Base-by-base conservation (phyloP, 2,329 filamentous ascomycete genomes). In the Hypoxylon sp. region DNA sequence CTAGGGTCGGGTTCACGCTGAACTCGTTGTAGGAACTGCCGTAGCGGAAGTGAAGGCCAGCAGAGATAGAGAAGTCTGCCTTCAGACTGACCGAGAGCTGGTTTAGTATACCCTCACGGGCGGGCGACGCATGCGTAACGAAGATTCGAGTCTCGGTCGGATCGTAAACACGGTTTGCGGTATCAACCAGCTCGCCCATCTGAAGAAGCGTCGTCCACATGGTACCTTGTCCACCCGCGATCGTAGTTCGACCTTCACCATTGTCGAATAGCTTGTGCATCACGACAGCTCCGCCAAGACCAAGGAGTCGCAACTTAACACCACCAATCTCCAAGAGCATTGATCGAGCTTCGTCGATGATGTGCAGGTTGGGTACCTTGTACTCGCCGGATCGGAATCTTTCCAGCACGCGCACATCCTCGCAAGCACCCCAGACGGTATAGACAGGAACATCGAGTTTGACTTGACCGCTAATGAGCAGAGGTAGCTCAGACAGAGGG, bases 181-280 rank as follows among this genome's bases (percentile, higher is more conserved):
- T 99, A 71, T 99, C 94, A 44, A 99, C 91, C 38, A 99, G 80
- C 75, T 99, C 94, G 43, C 94, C 94, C 89, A 99, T 99, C 75
- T 99, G 94, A 60, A 99, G 75, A 20, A 99, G 78, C 5, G 94
- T 99, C 5, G 94, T 99, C 94, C 94, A 99, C 94, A 99, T 99
- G 34, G 94, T 99, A 56, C 94, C 94, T 73, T 99, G 94, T 13
- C 94, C 94, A 69, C 94, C 94, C 15, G 94, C 94, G 73, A 99
- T 99, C 2, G 95, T 99, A 40, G 94, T 99, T 73, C 93, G 87
- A 54, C 94, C 94, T 69, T 99, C 94, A 45, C 94, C 94, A 63
- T 99, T 99, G 73, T 99, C 94, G 68, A 99, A 99, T 12, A 99
- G 84, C 80, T 99, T 99, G 81, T 99, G 94, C 91, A 99, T 99